A percentile compares a stretch with the other conserved stretches of the same genome.
Evolutionary conservation across 257 asterid genomes (phyloP).

Genomic region (Primulina eburnea): DNA sequence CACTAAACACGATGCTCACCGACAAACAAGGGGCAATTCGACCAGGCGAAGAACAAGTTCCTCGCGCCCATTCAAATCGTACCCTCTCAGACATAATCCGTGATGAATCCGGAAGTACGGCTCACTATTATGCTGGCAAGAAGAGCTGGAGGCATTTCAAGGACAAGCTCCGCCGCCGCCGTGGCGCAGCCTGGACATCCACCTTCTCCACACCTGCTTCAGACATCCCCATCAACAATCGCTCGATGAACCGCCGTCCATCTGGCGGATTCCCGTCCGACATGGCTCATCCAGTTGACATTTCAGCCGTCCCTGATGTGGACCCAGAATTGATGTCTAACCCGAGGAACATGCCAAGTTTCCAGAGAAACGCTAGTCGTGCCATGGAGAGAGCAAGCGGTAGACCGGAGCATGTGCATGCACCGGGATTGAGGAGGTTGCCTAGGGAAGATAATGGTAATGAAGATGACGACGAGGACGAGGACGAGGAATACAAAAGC

Average conservation of each 20-base stretch:
- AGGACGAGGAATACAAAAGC: slow-evolving; percentile 9
- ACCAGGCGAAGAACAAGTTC: not conserved
- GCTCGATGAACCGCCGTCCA: slow-evolving; percentile 33
- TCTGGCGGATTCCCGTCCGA: slow-evolving; percentile 25
- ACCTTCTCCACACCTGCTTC: slow-evolving; percentile 38
- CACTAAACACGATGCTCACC: not conserved
- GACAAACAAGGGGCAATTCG: not conserved
- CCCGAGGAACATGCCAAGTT: not conserved
- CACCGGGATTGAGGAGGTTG: slow-evolving; percentile 29
- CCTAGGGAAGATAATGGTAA: slow-evolving; percentile 23
- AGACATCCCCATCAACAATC: slow-evolving; percentile 50
- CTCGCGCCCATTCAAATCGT: slow-evolving; percentile 38
- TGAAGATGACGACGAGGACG: not conserved
- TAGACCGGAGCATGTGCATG: slow-evolving; percentile 28
- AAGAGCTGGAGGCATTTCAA: slow-evolving; percentile 54
- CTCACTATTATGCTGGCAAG: slow-evolving; percentile 22
- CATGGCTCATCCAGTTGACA: slow-evolving; percentile 27
- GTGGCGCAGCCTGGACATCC: slow-evolving; percentile 55
- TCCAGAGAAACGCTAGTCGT: slow-evolving; percentile 21
- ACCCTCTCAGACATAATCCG: slow-evolving; percentile 58
- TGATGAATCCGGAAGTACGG: slow-evolving; percentile 47
- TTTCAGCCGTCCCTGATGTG: not conserved
- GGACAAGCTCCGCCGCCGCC: slow-evolving; percentile 56
- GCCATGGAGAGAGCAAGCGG: slow-evolving; percentile 33
- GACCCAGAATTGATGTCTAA: not conserved